phyloP scores from a whole-genome alignment of 225 moss, liverwort and hornwort species.

The Pseudoscleropodium purum region DNA sequence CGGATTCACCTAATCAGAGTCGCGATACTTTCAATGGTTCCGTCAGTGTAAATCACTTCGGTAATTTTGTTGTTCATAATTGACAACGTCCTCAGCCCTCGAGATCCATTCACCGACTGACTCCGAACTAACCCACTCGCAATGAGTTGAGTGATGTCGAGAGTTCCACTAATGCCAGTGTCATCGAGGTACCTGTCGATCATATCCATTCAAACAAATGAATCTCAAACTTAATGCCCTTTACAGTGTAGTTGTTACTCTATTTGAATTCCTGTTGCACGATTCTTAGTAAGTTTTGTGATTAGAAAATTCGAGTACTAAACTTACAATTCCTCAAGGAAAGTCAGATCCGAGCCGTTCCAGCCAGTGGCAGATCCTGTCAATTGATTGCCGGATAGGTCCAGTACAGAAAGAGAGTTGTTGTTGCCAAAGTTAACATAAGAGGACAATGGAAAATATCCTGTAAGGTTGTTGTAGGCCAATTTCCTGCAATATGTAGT shows the following conservation, averaged over 20 bases:
- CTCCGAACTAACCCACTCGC: not conserved
- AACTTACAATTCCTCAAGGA: not conserved
- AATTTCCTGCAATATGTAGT: not conserved
- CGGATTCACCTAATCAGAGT: not conserved
- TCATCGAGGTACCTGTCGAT: not conserved
- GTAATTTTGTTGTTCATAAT: not conserved
- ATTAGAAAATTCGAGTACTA: not conserved
- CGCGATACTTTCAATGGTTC: not conserved
- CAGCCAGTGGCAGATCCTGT: not conserved
- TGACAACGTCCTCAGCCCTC: not conserved
- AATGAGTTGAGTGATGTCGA: not conserved
- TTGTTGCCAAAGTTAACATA: not conserved
- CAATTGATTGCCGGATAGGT: slow-evolving; percentile 2
- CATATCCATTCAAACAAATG: not conserved
- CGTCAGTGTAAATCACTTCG: not conserved
- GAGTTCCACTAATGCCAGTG: not conserved
- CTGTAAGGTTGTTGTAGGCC: not conserved
- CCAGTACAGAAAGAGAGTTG: not conserved
- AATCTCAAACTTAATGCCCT: not conserved
- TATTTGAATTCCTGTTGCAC: no score
- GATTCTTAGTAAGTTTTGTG: no score
- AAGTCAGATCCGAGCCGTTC: not conserved
- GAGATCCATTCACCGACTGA: not conserved
- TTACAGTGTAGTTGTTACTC: no score
- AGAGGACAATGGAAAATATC: not conserved